Conservation (phyloP, 768 basidiomycete species). For the Termitomyces titanicus region DNA sequence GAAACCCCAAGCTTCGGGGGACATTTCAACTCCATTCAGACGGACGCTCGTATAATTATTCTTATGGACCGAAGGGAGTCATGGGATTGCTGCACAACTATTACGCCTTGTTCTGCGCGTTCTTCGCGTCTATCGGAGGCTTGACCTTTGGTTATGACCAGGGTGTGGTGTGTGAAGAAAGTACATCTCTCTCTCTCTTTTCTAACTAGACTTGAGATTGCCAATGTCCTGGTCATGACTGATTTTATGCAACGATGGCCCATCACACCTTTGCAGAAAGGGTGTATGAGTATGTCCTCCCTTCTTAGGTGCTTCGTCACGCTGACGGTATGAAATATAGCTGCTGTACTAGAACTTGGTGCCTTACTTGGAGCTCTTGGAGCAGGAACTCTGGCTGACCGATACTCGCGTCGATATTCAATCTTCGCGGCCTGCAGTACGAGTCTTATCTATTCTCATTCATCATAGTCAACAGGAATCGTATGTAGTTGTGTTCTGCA, state of each 20-base stretch:
- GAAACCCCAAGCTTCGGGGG: conserved; percentile 18
- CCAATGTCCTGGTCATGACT: conserved; percentile 81
- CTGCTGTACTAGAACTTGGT: conserved; percentile 75
- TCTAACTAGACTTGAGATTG: conserved; percentile 40
- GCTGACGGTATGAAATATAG: conserved; percentile 28
- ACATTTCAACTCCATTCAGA: conserved; percentile 32
- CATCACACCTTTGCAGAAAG: conserved; percentile 68
- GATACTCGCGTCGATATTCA: conserved; percentile 59
- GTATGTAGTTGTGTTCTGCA: conserved; percentile 56
- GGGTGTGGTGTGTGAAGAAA: conserved; percentile 48
- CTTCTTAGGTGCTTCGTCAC: neutral
- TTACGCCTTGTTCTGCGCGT: conserved; percentile 62
- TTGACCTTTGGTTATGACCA: conserved; percentile 83
- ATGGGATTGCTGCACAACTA: conserved; percentile 60
- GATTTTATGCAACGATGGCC: conserved; percentile 71
- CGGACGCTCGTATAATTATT: conserved; percentile 53
- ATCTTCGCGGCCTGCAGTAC: conserved; percentile 68
- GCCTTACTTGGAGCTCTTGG: conserved; percentile 72
- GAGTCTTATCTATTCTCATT: conserved; percentile 15
- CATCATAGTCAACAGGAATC: neutral
- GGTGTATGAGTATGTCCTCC: conserved; percentile 59
- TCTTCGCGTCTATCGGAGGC: conserved; percentile 76
- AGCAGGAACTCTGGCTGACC: conserved; percentile 67
- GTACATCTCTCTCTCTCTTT: neutral
- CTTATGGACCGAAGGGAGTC: conserved; percentile 71